Percentiles rank a stretch among this genome's conserved stretches.
Conservation (phyloP, 768 basidiomycete species). For the Naganishia onofrii region DNA sequence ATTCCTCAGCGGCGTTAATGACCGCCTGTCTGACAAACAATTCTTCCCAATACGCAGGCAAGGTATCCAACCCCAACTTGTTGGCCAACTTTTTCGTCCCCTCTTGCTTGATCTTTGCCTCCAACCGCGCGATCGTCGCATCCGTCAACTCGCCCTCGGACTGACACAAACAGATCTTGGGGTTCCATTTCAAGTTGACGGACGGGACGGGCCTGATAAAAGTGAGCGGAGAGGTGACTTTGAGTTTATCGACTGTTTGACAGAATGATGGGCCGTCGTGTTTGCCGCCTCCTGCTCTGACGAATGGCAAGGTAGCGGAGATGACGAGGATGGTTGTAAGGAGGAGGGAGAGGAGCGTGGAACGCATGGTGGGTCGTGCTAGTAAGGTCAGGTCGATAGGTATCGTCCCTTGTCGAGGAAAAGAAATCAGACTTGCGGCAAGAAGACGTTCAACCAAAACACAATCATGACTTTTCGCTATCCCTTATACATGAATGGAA, state of each 20-base stretch:
- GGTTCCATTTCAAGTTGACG: conserved; percentile 24
- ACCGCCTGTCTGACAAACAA: conserved; percentile 19
- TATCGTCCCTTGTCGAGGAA: background rate
- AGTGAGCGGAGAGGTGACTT: conserved; percentile 17
- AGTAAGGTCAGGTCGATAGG: background rate
- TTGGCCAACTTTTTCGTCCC: background rate
- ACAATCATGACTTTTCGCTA: background rate
- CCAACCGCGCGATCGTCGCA: background rate
- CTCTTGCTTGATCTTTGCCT: conserved; percentile 13
- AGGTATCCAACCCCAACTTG: conserved; percentile 7
- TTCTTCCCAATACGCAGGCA: conserved; percentile 8
- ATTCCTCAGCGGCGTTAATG: background rate
- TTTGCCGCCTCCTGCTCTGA: background rate
- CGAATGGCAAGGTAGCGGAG: background rate
- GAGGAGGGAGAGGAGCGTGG: conserved; percentile 1
- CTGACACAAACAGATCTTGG: conserved; percentile 18
- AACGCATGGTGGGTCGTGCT: background rate
- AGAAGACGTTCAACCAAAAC: too few species aligned
- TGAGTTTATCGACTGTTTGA: conserved; percentile 19
- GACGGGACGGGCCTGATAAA: conserved; percentile 11
- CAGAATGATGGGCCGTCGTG: conserved; percentile 3
- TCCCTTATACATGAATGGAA: too few species aligned
- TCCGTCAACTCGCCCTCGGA: conserved; percentile 15
- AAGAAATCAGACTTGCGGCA: background rate
- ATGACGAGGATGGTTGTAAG: background rate